Conservation (phyloP, 2,329 filamentous ascomycete species). For the Immersiporthe knoxdaviesiana region DNA sequence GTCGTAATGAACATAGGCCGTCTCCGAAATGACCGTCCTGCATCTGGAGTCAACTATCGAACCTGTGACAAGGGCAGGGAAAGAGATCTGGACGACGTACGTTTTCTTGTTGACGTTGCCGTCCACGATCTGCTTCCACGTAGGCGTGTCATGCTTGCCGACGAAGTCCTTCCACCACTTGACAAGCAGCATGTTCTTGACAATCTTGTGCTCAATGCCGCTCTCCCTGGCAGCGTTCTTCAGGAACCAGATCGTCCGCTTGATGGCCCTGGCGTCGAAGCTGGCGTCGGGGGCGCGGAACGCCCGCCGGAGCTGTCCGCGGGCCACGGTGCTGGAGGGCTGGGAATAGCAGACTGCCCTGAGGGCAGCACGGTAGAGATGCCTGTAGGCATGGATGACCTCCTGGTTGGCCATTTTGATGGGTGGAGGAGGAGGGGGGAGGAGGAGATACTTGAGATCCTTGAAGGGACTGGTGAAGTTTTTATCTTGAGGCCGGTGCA, state of each 20-base stretch:
- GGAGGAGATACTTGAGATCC: background rate
- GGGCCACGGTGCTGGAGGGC: slow-evolving; percentile 66
- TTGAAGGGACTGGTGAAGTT: background rate
- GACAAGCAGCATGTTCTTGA: slow-evolving; percentile 65
- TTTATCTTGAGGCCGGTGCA: background rate
- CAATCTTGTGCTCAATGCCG: slow-evolving; percentile 72
- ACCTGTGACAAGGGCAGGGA: slow-evolving; percentile 13
- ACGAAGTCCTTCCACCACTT: slow-evolving; percentile 40
- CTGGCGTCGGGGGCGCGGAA: slow-evolving; percentile 56
- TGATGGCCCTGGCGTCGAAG: slow-evolving; percentile 57
- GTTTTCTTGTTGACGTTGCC: slow-evolving; percentile 1
- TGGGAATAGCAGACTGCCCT: slow-evolving; percentile 72
- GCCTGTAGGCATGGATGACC: slow-evolving; percentile 68
- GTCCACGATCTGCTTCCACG: slow-evolving; percentile 17
- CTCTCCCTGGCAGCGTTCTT: slow-evolving; percentile 63
- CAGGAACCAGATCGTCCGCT: slow-evolving; percentile 72
- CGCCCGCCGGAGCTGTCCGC: slow-evolving; percentile 60
- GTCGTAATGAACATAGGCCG: slow-evolving; percentile 65
- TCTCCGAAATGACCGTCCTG: slow-evolving; percentile 31
- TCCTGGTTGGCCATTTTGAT: slow-evolving; percentile 42
- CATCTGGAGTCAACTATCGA: slow-evolving; percentile 30
- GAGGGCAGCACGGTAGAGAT: slow-evolving; percentile 68
- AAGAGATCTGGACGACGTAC: slow-evolving; percentile 28
- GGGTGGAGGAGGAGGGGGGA: slow-evolving; percentile 21
- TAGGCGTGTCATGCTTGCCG: slow-evolving; percentile 41